Conservation (phyloP, 371 early-diverging fungal genomes). For the Mortierella sp. region DNA sequence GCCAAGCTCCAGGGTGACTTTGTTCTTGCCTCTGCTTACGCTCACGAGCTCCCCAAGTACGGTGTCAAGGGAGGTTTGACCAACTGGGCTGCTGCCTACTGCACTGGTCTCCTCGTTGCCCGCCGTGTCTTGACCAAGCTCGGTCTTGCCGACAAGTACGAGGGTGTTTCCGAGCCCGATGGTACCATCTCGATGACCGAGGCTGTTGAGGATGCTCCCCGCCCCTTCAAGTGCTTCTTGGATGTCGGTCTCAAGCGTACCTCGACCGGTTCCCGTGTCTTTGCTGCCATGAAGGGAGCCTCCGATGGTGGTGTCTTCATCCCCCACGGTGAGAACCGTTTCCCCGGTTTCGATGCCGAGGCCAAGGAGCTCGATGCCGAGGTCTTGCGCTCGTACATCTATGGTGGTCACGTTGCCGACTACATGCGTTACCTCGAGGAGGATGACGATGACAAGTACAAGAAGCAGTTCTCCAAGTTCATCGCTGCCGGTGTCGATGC, state of each 20-base stretch:
- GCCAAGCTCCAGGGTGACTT: slow-evolving; percentile 99
- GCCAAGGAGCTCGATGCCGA: slow-evolving; percentile 96
- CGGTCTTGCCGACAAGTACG: slow-evolving; percentile 95
- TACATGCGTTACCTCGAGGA: slow-evolving; percentile 99
- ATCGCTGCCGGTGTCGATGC: slow-evolving; percentile 93
- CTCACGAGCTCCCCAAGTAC: slow-evolving; percentile 98
- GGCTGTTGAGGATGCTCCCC: slow-evolving; percentile 95
- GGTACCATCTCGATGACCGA: slow-evolving; percentile 94
- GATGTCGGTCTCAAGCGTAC: slow-evolving; percentile 99
- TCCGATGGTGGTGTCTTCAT: slow-evolving; percentile 99
- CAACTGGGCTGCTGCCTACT: slow-evolving; percentile 99
- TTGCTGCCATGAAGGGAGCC: slow-evolving; percentile 99
- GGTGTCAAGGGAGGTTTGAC: slow-evolving; percentile 99
- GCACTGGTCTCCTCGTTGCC: slow-evolving; percentile 98
- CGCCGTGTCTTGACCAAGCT: slow-evolving; percentile 98
- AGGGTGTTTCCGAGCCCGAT: slow-evolving; percentile 95
- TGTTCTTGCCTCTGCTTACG: slow-evolving; percentile 98
- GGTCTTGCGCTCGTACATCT: slow-evolving; percentile 97
- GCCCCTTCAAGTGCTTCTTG: slow-evolving; percentile 99
- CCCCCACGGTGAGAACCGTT: slow-evolving; percentile 98
- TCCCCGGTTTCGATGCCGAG: slow-evolving; percentile 97
- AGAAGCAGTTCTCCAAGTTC: slow-evolving; percentile 97
- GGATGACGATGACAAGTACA: slow-evolving; percentile 98
- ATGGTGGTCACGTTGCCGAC: slow-evolving; percentile 98
- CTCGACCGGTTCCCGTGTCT: slow-evolving; percentile 99